Conservation (phyloP, 192 early-diverging fungal species). For the Neocallimastix lanati region DNA sequence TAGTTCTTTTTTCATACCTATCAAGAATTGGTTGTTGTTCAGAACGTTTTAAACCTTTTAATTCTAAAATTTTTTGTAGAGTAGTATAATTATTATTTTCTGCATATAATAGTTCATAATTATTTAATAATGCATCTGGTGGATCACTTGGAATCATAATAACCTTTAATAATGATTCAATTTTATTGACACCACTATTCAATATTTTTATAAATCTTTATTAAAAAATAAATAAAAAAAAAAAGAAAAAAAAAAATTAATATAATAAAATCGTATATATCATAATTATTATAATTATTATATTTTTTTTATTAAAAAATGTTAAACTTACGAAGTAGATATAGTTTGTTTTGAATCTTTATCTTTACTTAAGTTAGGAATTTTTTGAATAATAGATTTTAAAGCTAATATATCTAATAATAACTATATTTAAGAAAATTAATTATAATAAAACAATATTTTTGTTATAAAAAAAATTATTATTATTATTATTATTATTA, state of each 20-base stretch:
- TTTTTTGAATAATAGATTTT: constrained; percentile 58
- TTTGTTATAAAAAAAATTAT: neutral
- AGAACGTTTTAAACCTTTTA: constrained; percentile 30
- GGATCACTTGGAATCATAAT: constrained; percentile 72
- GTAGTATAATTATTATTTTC: constrained; percentile 40
- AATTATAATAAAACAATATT: no score
- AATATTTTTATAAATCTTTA: constrained; percentile 76
- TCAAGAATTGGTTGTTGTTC: neutral
- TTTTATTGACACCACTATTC: constrained; percentile 52
- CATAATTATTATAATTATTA: no score
- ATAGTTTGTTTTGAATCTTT: constrained; percentile 16
- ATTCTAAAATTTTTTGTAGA: constrained; percentile 63
- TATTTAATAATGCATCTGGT: constrained; percentile 61
- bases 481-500: neutral
- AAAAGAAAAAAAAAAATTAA: no score
- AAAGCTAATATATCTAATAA: constrained; percentile 85
- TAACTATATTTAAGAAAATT: no score
- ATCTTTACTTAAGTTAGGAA: constrained; percentile 46
- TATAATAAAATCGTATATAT: no score
- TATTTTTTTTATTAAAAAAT: no score
- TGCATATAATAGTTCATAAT: constrained; percentile 65
- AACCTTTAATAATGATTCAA: constrained; percentile 79
- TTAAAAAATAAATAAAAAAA: no score
- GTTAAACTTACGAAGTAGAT: constrained; percentile 44
- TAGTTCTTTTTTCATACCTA: neutral